phyloP scores from a whole-genome alignment of 495 filamentous ascomycete species.

The Podospora sp. region DNA sequence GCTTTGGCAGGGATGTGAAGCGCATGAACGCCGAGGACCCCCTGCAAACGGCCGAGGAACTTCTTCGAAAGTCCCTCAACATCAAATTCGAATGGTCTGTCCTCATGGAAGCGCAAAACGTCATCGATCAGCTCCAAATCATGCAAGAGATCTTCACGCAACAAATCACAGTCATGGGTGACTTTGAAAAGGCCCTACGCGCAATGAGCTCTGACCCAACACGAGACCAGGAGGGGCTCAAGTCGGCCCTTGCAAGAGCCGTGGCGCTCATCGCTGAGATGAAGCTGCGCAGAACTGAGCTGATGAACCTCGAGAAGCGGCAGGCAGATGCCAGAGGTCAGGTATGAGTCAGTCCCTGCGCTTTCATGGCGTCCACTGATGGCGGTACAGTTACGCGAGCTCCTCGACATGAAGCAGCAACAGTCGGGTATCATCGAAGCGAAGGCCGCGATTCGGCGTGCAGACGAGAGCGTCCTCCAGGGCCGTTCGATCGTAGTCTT shows the following conservation, averaged over 20 bases:
- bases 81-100: conserved; percentile 70
- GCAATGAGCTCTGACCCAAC: conserved; percentile 15
- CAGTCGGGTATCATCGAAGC: conserved; percentile 66
- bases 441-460: conserved; percentile 58
- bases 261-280: conserved; percentile 26
- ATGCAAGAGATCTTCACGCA: conserved; percentile 72
- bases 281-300: conserved; percentile 30
- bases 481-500: conserved; percentile 66
- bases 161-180: conserved; percentile 60
- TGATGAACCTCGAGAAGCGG: conserved; percentile 26
- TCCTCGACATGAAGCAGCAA: conserved; percentile 66
- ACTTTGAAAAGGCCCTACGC: conserved; percentile 56
- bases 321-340: conserved; percentile 25
- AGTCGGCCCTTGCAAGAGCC: conserved; percentile 24
- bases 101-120: conserved; percentile 66
- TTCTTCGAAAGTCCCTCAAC: conserved; percentile 61
- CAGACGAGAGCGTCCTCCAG: conserved; percentile 60
- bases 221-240: conserved; percentile 12
- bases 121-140: conserved; percentile 47
- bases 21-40: conserved; percentile 36
- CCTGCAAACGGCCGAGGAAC: conserved; percentile 37
- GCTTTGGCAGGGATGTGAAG: conserved; percentile 32
- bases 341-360: neutral
- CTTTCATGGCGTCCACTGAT: conserved; percentile 4
- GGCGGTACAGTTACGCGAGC: conserved; percentile 41